phyloP scores from a whole-genome alignment of 805 yeast species.

The Candida palmyrensis region DNA sequence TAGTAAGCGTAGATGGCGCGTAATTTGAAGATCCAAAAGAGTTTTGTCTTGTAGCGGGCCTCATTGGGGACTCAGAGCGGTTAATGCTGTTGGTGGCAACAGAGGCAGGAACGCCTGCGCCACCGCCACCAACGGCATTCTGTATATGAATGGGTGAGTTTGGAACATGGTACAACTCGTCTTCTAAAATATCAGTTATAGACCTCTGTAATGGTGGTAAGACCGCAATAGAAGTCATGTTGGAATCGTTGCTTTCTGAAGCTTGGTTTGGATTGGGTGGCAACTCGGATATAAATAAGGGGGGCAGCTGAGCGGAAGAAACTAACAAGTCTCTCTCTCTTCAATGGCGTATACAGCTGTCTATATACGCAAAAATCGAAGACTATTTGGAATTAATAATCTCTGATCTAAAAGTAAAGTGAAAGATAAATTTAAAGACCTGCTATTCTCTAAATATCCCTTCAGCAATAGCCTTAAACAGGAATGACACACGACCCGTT shows the following conservation, averaged over 20 bases:
- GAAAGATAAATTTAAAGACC: too few relatives aligned
- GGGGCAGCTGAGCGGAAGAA: too few relatives aligned
- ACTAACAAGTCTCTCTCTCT: too few relatives aligned
- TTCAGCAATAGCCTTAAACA: too few relatives aligned
- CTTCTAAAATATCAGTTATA: constrained; percentile 55
- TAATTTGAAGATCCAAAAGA: constrained; percentile 4
- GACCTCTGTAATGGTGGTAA: constrained; percentile 49
- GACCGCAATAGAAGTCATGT: constrained; percentile 46
- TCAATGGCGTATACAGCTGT: too few relatives aligned
- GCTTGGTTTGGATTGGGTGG: background rate
- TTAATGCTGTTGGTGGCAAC: constrained; percentile 6
- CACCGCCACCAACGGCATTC: constrained; percentile 1
- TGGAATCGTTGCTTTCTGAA: background rate
- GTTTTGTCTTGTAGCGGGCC: constrained; percentile 3
- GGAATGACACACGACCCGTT: too few relatives aligned
- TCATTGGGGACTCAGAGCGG: constrained; percentile 9
- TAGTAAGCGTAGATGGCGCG: constrained; percentile 8
- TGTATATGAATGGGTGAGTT: constrained; percentile 11
- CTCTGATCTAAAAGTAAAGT: too few relatives aligned
- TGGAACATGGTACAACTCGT: constrained; percentile 46
- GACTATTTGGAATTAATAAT: too few relatives aligned
- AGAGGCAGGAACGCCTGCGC: background rate
- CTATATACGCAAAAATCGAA: too few relatives aligned
- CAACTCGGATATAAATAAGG: too few relatives aligned
- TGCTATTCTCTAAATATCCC: too few relatives aligned